Percentiles rank a stretch among this genome's conserved stretches.
phyloP scores from a whole-genome alignment of 1,284 basidiomycete species.

The Boletus semigastroideus region DNA sequence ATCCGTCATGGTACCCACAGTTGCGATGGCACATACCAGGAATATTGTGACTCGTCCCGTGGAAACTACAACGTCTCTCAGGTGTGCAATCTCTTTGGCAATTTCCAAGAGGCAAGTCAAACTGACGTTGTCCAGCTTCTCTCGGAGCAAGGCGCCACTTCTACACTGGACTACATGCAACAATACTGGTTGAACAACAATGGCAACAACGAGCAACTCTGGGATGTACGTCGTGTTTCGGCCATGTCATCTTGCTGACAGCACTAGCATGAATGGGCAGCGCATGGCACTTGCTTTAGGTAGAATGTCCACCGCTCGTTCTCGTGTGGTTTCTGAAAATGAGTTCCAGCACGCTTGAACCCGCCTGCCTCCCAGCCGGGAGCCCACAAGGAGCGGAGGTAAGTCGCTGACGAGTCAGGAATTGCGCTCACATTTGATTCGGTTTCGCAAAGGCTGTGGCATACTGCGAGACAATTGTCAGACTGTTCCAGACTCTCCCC shows the following conservation, averaged over 20 bases:
- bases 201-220: conserved; percentile 63
- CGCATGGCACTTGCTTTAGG: conserved; percentile 78
- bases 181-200: conserved; percentile 65
- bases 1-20: conserved; percentile 33
- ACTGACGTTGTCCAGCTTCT: conserved; percentile 48
- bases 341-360: conserved; percentile 53
- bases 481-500: conserved; percentile 60
- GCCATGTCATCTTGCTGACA: conserved; percentile 9
- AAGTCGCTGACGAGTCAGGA: conserved; percentile 4
- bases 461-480: conserved; percentile 68
- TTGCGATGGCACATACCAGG: conserved; percentile 64
- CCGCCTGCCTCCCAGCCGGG: conserved; percentile 57
- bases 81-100: conserved; percentile 34
- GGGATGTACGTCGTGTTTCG: conserved; percentile 51
- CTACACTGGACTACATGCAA: conserved; percentile 69
- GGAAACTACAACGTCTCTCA: conserved; percentile 54
- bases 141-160: conserved; percentile 52
- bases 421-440: conserved; percentile 9
- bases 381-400: conserved; percentile 61
- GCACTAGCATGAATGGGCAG: conserved; percentile 64
- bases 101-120: not conserved
- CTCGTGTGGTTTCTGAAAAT: conserved; percentile 4
- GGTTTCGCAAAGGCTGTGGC: conserved; percentile 54
- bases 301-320: conserved; percentile 18
- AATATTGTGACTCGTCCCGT: conserved; percentile 66